These are phyloP conservation scores for Mucor circinelloides DNA, from an alignment of 371 early-diverging fungal genomes.

Conservation along the genomic window DNA sequence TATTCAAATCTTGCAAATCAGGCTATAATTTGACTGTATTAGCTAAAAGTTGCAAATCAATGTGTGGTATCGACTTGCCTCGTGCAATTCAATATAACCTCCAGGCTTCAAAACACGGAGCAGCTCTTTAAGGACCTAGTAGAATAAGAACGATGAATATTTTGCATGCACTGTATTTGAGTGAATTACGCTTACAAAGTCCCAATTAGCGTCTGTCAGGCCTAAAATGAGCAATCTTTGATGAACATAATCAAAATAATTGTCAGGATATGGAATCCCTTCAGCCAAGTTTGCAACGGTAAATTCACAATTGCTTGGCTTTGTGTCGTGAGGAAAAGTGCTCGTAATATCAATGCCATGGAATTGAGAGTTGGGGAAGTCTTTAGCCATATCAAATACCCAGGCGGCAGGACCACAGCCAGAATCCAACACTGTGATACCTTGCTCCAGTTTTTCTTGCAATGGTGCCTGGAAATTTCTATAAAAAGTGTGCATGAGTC, in stretches of 20 bases:
- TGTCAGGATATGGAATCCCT: constrained; percentile 19
- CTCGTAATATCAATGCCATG: constrained; percentile 42
- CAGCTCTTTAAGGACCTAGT: not conserved
- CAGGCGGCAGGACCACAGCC: constrained; percentile 31
- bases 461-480: constrained; percentile 28
- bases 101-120: constrained; percentile 44
- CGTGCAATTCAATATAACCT: constrained; percentile 54
- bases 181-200: not conserved
- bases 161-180: not conserved
- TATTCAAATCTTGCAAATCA: not conserved
- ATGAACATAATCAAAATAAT: constrained; percentile 30
- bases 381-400: constrained; percentile 43
- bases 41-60: not conserved
- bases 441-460: constrained; percentile 14
- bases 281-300: constrained; percentile 23
- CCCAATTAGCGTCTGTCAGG: constrained; percentile 12
- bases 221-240: constrained; percentile 13
- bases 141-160: not conserved
- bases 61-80: constrained; percentile 8
- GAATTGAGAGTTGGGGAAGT: constrained; percentile 39
- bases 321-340: constrained; percentile 18
- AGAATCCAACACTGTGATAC: constrained; percentile 25
- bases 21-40: not conserved
- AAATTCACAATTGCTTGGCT: constrained; percentile 20
- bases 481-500: constrained; percentile 17